Conservation (phyloP, 768 basidiomycete species). For the Thelephora ganbajun region DNA sequence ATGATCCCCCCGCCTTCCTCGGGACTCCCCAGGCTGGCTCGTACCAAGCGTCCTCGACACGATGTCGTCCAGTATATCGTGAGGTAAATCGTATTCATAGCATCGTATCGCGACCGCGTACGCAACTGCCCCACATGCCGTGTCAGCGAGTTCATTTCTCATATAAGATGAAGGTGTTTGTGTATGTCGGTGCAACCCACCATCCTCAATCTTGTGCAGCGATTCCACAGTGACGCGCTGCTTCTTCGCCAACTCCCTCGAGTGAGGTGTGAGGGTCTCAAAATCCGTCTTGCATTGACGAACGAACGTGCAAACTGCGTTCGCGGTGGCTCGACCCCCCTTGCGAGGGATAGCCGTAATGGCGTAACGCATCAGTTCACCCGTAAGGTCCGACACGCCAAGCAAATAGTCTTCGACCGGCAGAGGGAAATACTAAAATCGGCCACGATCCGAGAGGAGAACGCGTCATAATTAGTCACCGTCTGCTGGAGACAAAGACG, state of each 20-base stretch:
- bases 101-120: conserved; percentile 61
- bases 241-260: conserved; percentile 73
- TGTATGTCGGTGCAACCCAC: conserved; percentile 27
- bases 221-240: conserved; percentile 76
- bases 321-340: conserved; percentile 50
- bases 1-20: no score
- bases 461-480: neutral
- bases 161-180: conserved; percentile 6
- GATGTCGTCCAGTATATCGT: conserved; percentile 57
- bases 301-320: conserved; percentile 56
- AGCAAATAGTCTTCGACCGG: conserved; percentile 79
- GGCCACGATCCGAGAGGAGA: conserved; percentile 1
- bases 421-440: conserved; percentile 56
- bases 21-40: neutral
- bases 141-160: neutral
- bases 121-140: conserved; percentile 29
- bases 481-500: neutral
- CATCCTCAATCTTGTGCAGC: conserved; percentile 90
- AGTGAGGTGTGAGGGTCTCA: conserved; percentile 57
- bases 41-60: conserved; percentile 24
- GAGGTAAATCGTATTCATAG: conserved; percentile 60
- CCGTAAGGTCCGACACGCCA: conserved; percentile 87
- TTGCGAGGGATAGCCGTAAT: conserved; percentile 67
- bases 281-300: conserved; percentile 71
- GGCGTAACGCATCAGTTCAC: conserved; percentile 92